These are phyloP conservation scores for Pinus taeda DNA, from an alignment of 75 land plant genomes.

Conservation along the genomic window DNA sequence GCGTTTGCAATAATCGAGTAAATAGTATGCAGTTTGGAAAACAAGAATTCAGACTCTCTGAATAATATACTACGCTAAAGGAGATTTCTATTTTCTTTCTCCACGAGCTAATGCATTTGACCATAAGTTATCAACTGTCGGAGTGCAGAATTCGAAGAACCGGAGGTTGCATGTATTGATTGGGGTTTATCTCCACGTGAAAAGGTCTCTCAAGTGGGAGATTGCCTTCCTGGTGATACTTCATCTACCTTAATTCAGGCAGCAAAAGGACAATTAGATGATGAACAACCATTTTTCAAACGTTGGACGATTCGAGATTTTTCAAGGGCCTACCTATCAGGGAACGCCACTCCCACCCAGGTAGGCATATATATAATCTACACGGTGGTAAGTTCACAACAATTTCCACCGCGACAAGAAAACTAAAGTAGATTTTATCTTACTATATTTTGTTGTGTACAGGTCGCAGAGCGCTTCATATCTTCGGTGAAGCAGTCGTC, in stretches of 20 bases:
- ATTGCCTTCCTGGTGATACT: constrained; percentile 35
- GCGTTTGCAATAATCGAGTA: too few relatives aligned
- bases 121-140: background rate
- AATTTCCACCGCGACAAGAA: too few relatives aligned
- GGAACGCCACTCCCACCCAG: constrained; percentile 52
- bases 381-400: too few relatives aligned
- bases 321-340: constrained; percentile 50
- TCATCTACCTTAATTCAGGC: background rate
- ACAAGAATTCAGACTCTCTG: too few relatives aligned
- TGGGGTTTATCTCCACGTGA: constrained; percentile 34
- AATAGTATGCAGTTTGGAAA: background rate
- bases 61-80: too few relatives aligned
- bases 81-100: too few relatives aligned
- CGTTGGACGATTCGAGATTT: constrained; percentile 75
- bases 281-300: constrained; percentile 20
- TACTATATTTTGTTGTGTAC: background rate
- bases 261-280: background rate
- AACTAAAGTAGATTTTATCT: too few relatives aligned
- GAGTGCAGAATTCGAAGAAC: constrained; percentile 34
- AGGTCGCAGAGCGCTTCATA: constrained; percentile 29
- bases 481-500: constrained; percentile 20
- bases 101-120: background rate
- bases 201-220: constrained; percentile 36
- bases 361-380: constrained; percentile 19
- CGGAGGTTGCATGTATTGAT: constrained; percentile 29